A percentile compares a stretch with the other conserved stretches of the same genome.
Evolutionary conservation across 441 rosid genomes (phyloP).

Genomic region (Pelargonium fulgidum): DNA sequence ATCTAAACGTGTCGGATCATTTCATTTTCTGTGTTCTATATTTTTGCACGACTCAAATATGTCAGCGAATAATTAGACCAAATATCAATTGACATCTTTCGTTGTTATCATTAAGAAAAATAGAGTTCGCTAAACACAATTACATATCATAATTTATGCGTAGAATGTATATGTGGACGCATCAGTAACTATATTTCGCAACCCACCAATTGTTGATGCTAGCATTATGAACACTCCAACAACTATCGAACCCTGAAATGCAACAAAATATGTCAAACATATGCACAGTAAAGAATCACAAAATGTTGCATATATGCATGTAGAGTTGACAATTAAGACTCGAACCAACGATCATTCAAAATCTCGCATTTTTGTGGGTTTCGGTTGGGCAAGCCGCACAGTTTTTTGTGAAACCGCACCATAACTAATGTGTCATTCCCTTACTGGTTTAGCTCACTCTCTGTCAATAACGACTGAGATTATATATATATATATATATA

Average conservation of each 20-base stretch:
- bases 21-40: no score
- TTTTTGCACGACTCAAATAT: no score
- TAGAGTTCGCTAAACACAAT: background rate
- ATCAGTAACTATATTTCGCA: conserved; percentile 69
- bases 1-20: no score
- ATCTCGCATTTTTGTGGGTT: background rate
- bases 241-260: conserved; percentile 44
- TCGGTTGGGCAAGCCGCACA: no score
- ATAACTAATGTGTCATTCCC: no score
- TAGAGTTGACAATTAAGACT: no score
- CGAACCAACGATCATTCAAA: background rate
- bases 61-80: no score
- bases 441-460: no score
- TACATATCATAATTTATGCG: conserved; percentile 26
- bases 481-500: background rate
- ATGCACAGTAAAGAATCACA: background rate
- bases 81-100: no score
- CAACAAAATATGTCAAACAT: background rate
- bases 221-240: conserved; percentile 69
- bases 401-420: no score
- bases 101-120: background rate
- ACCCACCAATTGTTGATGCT: conserved; percentile 84
- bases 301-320: background rate
- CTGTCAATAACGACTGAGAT: no score
- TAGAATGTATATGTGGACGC: conserved; percentile 74